These are phyloP conservation scores for Strobilomyces dryophilus DNA, from an alignment of 768 basidiomycete species.

Conservation along the genomic window DNA sequence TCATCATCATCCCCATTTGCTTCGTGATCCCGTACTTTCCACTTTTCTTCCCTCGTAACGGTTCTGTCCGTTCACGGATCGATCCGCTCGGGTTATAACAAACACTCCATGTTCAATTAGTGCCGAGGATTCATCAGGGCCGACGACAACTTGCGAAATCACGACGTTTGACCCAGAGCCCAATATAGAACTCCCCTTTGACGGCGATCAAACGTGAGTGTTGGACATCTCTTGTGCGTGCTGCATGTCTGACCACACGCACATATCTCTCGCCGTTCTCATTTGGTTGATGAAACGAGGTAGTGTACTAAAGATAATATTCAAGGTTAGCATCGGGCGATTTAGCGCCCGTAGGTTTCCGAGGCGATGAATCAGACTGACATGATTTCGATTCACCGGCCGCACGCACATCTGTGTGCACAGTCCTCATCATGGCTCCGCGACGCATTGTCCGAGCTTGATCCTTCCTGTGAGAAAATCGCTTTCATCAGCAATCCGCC, in stretches of 20 bases:
- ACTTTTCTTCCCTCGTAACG: not conserved
- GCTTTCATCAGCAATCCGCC: constrained; percentile 78
- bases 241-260: constrained; percentile 7
- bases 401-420: constrained; percentile 11
- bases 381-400: not conserved
- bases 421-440: constrained; percentile 85
- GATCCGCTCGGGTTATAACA: constrained; percentile 4
- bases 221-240: not conserved
- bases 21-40: not conserved
- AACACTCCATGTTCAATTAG: constrained; percentile 32
- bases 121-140: constrained; percentile 74
- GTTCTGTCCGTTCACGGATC: not conserved
- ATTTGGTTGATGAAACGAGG: not conserved
- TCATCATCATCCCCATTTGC: not conserved
- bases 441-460: constrained; percentile 88
- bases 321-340: constrained; percentile 52
- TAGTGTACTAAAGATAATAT: constrained; percentile 77
- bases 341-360: not conserved
- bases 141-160: constrained; percentile 85
- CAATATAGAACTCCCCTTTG: constrained; percentile 75
- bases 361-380: not conserved
- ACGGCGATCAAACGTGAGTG: constrained; percentile 55
- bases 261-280: not conserved
- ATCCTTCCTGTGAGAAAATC: constrained; percentile 81
- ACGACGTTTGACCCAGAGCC: constrained; percentile 83